A percentile compares a stretch with the other conserved stretches of the same genome.
These are phyloP conservation scores for Trichosporon ovoides DNA, from an alignment of 1,284 basidiomycete genomes.

Conservation along the genomic window DNA sequence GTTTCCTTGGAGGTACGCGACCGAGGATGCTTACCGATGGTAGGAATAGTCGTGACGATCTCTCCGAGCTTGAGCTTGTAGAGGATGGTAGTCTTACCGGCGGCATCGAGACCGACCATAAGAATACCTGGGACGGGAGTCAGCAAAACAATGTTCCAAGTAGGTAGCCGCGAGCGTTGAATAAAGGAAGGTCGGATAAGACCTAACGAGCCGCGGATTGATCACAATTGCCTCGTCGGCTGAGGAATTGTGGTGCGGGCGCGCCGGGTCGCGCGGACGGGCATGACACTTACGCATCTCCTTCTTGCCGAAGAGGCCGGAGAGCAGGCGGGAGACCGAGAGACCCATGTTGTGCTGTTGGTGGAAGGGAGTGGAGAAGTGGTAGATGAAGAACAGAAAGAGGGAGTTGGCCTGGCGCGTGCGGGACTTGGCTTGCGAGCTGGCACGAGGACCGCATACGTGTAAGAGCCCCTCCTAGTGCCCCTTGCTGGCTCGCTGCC, in stretches of 20 bases:
- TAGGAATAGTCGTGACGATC: constrained; percentile 95
- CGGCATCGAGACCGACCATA: constrained; percentile 89
- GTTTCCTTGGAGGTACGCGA: background rate
- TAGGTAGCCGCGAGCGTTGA: background rate
- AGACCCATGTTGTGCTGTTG: constrained; percentile 63
- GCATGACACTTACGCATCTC: constrained; percentile 84
- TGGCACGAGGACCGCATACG: no score
- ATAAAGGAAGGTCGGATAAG: background rate
- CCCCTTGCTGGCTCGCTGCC: background rate
- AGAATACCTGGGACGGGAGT: constrained; percentile 53
- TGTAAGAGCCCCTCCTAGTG: background rate
- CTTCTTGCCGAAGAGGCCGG: constrained; percentile 93
- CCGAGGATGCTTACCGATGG: constrained; percentile 53
- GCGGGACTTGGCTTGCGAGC: no score
- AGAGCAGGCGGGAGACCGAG: constrained; percentile 71
- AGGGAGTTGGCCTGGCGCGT: background rate
- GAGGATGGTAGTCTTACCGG: constrained; percentile 96
- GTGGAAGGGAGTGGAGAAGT: constrained; percentile 4
- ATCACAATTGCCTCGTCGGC: background rate
- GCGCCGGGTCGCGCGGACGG: background rate
- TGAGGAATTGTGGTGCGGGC: background rate
- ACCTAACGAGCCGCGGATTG: background rate
- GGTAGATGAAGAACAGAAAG: constrained; percentile 3
- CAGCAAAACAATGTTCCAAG: background rate
- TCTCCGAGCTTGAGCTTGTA: constrained; percentile 99